Conservation (phyloP, 805 yeast species). For the Wickerhamiella shivajii region DNA sequence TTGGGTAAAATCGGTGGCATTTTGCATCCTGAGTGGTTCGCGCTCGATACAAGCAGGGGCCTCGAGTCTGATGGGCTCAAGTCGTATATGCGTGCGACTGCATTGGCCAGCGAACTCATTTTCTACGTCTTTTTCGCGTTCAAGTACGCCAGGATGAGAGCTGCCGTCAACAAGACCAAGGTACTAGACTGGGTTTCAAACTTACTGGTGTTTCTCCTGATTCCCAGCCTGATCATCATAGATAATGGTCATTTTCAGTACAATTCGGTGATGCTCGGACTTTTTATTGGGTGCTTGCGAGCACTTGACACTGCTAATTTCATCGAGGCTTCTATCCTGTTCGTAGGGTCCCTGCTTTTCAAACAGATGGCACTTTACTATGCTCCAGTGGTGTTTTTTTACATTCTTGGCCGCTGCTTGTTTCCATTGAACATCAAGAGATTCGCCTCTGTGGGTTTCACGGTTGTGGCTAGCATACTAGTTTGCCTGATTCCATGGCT, state of each 20-base stretch:
- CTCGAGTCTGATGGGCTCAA: slow-evolving; percentile 51
- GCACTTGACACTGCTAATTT: slow-evolving; percentile 45
- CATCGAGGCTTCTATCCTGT: slow-evolving; percentile 57
- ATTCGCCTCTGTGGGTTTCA: slow-evolving; percentile 44
- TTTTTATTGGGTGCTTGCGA: slow-evolving; percentile 52
- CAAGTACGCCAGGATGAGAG: slow-evolving; percentile 55
- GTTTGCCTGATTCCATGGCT: slow-evolving; percentile 48
- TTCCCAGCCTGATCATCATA: slow-evolving; percentile 67
- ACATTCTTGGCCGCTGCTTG: slow-evolving; percentile 44
- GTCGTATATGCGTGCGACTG: slow-evolving; percentile 74
- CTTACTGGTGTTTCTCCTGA: slow-evolving; percentile 65
- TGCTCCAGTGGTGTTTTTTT: slow-evolving; percentile 76
- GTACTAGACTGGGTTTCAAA: slow-evolving; percentile 58
- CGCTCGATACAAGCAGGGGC: slow-evolving; percentile 59
- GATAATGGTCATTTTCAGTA: slow-evolving; percentile 98
- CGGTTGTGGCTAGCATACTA: slow-evolving; percentile 43
- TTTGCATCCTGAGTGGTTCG: slow-evolving; percentile 63
- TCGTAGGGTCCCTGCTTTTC: slow-evolving; percentile 64
- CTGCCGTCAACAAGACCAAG: slow-evolving; percentile 38
- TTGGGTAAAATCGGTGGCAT: slow-evolving; percentile 55
- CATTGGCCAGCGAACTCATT: slow-evolving; percentile 55
- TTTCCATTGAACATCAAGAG: slow-evolving; percentile 37
- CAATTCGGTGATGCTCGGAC: slow-evolving; percentile 87
- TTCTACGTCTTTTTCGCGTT: slow-evolving; percentile 71
- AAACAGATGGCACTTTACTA: slow-evolving; percentile 95